These are phyloP conservation scores for Trypethelium eluteriae DNA, from an alignment of 495 filamentous ascomycete genomes.

Conservation along the genomic window DNA sequence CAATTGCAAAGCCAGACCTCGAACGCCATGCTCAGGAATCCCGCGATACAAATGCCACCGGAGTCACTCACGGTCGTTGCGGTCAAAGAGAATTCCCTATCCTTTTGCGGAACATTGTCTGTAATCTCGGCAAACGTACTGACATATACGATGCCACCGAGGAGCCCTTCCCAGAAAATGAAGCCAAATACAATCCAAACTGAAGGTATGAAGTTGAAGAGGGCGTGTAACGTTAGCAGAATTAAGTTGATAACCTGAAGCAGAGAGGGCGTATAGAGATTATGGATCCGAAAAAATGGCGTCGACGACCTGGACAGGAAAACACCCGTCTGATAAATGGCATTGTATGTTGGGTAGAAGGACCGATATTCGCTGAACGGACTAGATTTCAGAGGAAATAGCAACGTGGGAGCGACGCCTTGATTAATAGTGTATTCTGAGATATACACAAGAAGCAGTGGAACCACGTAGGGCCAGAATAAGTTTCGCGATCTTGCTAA, in stretches of 20 bases:
- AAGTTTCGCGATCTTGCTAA: constrained; percentile 47
- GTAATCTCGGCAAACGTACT: constrained; percentile 92
- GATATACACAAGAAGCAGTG: constrained; percentile 83
- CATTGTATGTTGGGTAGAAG: constrained; percentile 90
- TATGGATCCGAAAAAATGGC: constrained; percentile 73
- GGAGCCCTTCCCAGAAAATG: constrained; percentile 90
- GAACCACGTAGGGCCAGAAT: constrained; percentile 77
- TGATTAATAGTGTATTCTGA: constrained; percentile 97
- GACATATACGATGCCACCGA: constrained; percentile 88
- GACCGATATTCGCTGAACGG: constrained; percentile 75
- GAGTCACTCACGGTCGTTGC: constrained; percentile 90
- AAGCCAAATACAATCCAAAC: constrained; percentile 75
- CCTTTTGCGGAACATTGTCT: constrained; percentile 62
- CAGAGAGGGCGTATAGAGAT: constrained; percentile 74
- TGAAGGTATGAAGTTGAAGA: constrained; percentile 70
- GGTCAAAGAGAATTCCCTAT: constrained; percentile 82
- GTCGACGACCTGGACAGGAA: constrained; percentile 88
- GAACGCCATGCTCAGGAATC: constrained; percentile 75
- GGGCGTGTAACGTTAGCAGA: constrained; percentile 63
- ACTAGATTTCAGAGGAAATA: constrained; percentile 67
- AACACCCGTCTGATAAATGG: constrained; percentile 88
- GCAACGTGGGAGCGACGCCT: constrained; percentile 77
- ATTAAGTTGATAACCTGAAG: constrained; percentile 74
- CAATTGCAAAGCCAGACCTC: constrained; percentile 75
- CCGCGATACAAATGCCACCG: constrained; percentile 81